phyloP scores from a whole-genome alignment of 1,139 yeast genomes.

The Kodamaea sp. region DNA sequence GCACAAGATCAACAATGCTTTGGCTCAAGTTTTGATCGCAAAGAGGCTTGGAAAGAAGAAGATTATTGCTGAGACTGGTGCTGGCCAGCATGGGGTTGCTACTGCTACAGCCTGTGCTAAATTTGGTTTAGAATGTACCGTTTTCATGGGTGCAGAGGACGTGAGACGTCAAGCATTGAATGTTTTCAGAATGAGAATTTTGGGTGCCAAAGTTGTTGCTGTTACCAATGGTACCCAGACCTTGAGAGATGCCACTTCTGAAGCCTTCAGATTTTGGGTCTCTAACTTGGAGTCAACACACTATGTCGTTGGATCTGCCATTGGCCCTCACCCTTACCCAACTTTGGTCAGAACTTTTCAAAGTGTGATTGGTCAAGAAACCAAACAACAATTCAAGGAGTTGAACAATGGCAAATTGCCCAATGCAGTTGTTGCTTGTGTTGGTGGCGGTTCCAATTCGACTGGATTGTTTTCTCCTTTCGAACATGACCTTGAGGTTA shows the following conservation, averaged over 20 bases:
- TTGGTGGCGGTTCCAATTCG: conserved; percentile 98
- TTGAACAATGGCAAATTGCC: conserved; percentile 83
- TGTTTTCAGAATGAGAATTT: conserved; percentile 93
- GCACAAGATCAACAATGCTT: conserved; percentile 94
- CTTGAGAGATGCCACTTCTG: conserved; percentile 95
- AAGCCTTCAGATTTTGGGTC: conserved; percentile 96
- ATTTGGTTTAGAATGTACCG: conserved; percentile 93
- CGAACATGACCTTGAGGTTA: conserved; percentile 75
- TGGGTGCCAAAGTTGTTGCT: conserved; percentile 93
- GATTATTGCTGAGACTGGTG: conserved; percentile 98
- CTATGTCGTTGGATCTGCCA: conserved; percentile 95
- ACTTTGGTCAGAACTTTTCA: conserved; percentile 97
- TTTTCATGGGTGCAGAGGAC: conserved; percentile 99
- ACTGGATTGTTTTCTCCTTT: conserved; percentile 96
- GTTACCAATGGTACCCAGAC: conserved; percentile 96
- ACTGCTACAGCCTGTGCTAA: conserved; percentile 99
- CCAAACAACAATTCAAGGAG: conserved; percentile 83
- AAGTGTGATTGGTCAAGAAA: conserved; percentile 92
- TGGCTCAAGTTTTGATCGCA: conserved; percentile 92
- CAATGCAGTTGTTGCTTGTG: conserved; percentile 95
- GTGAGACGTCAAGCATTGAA: conserved; percentile 97
- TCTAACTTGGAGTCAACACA: conserved; percentile 83
- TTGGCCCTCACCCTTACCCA: conserved; percentile 99
- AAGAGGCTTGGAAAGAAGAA: conserved; percentile 87
- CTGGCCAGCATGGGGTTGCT: conserved; percentile 99